Evolutionary conservation across 805 yeast species (phyloP).

Genomic region (Yarrowia sp.): DNA sequence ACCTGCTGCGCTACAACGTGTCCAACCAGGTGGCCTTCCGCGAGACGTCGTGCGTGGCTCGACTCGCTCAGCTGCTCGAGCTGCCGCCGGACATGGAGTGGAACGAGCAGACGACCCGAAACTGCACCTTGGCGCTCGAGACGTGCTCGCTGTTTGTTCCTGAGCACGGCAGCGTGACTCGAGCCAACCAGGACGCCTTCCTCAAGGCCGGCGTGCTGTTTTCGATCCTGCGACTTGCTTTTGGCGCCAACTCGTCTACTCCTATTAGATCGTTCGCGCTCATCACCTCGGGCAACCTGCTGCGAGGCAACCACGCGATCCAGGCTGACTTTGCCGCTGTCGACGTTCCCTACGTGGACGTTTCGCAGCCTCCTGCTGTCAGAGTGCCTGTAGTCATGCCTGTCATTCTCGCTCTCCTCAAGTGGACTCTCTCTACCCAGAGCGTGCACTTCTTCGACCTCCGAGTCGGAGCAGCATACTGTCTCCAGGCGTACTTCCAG

Average conservation of each 20-base stretch:
- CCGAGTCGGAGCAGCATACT: constrained; percentile 65
- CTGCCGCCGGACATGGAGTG: constrained; percentile 64
- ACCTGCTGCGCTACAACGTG: constrained; percentile 74
- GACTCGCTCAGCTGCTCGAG: constrained; percentile 58
- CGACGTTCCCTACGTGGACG: constrained; percentile 91
- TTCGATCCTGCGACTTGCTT: constrained; percentile 65
- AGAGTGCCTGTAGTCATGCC: constrained; percentile 50
- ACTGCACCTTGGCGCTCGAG: constrained; percentile 64
- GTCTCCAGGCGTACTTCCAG: constrained; percentile 65
- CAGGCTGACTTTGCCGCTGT: constrained; percentile 73
- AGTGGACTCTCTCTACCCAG: constrained; percentile 77
- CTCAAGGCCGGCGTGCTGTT: constrained; percentile 62
- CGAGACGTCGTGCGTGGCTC: constrained; percentile 76
- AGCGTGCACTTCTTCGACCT: constrained; percentile 84
- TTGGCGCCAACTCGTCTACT: constrained; percentile 60
- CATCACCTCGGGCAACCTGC: constrained; percentile 72
- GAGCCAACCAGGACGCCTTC: constrained; percentile 58
- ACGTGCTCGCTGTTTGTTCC: constrained; percentile 69
- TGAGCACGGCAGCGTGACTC: constrained; percentile 67
- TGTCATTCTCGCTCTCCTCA: constrained; percentile 67
- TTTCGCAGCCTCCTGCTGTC: constrained; percentile 50
- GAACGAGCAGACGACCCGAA: constrained; percentile 73
- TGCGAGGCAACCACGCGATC: constrained; percentile 60
- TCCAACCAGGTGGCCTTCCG: constrained; percentile 86
- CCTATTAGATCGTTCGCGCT: constrained; percentile 66